Evolutionary conservation across 139 green algal species (phyloP).

Genomic region (Chlorella sp.): DNA sequence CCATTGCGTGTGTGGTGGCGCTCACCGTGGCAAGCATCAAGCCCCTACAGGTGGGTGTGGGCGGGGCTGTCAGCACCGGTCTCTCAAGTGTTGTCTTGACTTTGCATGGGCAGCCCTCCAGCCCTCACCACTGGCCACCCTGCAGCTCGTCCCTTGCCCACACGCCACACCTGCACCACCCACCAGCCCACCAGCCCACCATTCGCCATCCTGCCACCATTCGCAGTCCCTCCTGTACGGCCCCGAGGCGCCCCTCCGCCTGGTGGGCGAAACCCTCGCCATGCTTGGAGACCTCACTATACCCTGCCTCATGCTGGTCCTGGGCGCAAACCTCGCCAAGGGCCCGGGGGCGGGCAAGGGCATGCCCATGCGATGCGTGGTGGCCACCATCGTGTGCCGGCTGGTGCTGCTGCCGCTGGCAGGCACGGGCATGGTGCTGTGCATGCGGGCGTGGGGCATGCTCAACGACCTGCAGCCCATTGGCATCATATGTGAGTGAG

Average conservation of each 20-base stretch:
- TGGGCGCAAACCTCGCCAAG: conserved; percentile 42
- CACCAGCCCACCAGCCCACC: no score
- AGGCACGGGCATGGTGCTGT: conserved; percentile 21
- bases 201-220: no score
- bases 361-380: background rate
- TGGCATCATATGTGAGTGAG: conserved; percentile 11
- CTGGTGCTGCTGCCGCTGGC: conserved; percentile 28
- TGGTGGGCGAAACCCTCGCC: conserved; percentile 28
- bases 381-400: conserved; percentile 9
- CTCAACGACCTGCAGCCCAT: conserved; percentile 12
- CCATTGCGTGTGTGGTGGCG: conserved; percentile 13
- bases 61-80: no score
- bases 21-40: conserved; percentile 17
- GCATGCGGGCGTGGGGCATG: background rate
- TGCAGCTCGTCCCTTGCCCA: no score
- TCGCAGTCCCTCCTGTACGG: no score
- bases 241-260: no score
- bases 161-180: no score
- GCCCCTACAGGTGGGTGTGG: conserved; percentile 14
- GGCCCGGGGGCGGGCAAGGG: conserved; percentile 7
- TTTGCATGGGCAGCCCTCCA: no score
- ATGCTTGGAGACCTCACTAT: conserved; percentile 23
- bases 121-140: no score
- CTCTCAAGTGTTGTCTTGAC: no score
- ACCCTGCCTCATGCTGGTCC: conserved; percentile 39